Evolutionary conservation across 2,329 filamentous ascomycete species (phyloP).

Genomic region (Epichloe sibirici): DNA sequence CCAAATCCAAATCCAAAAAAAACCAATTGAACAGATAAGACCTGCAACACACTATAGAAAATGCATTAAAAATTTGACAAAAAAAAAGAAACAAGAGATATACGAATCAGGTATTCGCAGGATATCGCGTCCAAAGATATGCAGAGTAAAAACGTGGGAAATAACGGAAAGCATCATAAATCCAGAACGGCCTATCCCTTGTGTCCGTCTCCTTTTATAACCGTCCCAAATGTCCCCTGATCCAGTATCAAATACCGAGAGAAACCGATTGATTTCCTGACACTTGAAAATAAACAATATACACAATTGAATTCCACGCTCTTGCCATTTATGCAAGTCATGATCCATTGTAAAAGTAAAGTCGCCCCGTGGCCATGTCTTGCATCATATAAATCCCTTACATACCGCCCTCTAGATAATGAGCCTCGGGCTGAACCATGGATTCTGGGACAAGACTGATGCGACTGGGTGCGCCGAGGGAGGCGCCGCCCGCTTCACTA

Average conservation of each 20-base stretch:
- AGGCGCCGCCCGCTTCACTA: constrained; percentile 39
- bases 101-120: no score
- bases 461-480: constrained; percentile 26
- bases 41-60: background rate
- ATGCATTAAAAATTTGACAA: no score
- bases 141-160: background rate
- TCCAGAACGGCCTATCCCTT: background rate
- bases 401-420: constrained; percentile 22
- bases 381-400: constrained; percentile 7
- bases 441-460: constrained; percentile 25
- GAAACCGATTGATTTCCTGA: background rate
- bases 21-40: background rate
- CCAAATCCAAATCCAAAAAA: background rate
- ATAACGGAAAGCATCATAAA: background rate
- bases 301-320: background rate
- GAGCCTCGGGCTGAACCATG: constrained; percentile 20
- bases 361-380: background rate
- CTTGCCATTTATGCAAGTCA: background rate
- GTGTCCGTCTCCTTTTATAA: background rate
- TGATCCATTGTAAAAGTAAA: background rate
- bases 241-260: background rate
- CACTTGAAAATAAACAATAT: background rate
- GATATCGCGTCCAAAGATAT: background rate
- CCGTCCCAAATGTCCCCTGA: background rate
- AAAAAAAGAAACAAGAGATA: no score